These are phyloP conservation scores for Piper betle DNA, from an alignment of 164 flowering plant genomes.

Conservation along the genomic window DNA sequence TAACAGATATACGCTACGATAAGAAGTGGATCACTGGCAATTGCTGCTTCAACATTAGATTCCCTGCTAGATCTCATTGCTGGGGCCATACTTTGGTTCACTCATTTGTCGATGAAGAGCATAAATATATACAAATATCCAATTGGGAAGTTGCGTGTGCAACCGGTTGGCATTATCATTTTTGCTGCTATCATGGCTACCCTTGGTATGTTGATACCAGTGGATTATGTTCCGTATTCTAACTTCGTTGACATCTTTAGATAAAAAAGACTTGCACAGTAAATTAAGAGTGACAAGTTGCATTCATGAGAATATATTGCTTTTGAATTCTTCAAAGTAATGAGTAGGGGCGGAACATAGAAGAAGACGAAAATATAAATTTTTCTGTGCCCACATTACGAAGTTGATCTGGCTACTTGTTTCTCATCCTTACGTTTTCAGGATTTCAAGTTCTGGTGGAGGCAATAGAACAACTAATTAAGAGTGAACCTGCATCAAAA, in stretches of 20 bases:
- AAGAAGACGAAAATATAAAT: background rate
- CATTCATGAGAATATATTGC: too few species aligned
- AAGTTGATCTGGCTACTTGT: background rate
- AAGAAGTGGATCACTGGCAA: conserved; percentile 83
- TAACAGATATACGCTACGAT: conserved; percentile 76
- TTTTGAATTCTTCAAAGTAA: too few species aligned
- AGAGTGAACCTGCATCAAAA: conserved; percentile 34
- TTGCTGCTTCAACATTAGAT: conserved; percentile 94
- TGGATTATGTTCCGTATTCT: background rate
- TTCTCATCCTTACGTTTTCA: conserved; percentile 11
- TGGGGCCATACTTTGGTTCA: conserved; percentile 96
- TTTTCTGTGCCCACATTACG: background rate
- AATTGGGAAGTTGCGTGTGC: conserved; percentile 89
- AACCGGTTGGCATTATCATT: conserved; percentile 88
- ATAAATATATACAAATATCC: conserved; percentile 89
- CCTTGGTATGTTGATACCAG: conserved; percentile 40
- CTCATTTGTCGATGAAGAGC: conserved; percentile 80
- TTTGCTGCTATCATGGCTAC: conserved; percentile 99
- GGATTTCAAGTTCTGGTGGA: conserved; percentile 82
- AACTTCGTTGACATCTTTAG: too few species aligned
- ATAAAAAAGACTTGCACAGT: too few species aligned
- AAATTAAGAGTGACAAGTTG: too few species aligned
- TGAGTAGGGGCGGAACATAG: background rate
- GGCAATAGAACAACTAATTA: conserved; percentile 62
- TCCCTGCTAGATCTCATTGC: conserved; percentile 96